Percentiles rank a stretch among this genome's conserved stretches.
Evolutionary conservation across 2,329 filamentous ascomycete genomes (phyloP).

Genomic region (Ceratocystis albifundus): DNA sequence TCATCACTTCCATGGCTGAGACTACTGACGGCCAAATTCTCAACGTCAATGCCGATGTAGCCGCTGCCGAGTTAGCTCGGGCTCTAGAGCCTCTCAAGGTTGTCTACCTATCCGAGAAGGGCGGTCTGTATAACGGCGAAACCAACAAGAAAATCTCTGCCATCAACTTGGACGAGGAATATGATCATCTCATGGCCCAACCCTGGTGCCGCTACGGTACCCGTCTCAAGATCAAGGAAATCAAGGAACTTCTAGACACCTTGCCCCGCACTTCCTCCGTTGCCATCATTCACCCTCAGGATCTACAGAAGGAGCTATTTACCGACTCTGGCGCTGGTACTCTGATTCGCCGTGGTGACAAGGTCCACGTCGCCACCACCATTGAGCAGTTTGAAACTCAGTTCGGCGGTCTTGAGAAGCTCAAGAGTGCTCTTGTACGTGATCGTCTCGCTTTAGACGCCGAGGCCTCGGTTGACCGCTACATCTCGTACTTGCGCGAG

Average conservation of each 20-base stretch:
- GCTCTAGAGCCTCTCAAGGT: slow-evolving; percentile 90
- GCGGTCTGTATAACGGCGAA: slow-evolving; percentile 85
- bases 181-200: slow-evolving; percentile 81
- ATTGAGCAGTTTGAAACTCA: slow-evolving; percentile 62
- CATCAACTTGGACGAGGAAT: slow-evolving; percentile 96
- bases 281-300: slow-evolving; percentile 92
- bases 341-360: slow-evolving; percentile 81
- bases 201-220: slow-evolving; percentile 94
- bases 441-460: slow-evolving; percentile 75
- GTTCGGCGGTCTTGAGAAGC: slow-evolving; percentile 41
- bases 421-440: slow-evolving; percentile 72
- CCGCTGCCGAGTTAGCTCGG: slow-evolving; percentile 82
- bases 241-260: slow-evolving; percentile 81
- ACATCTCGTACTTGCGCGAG: slow-evolving; percentile 64
- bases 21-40: slow-evolving; percentile 81
- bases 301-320: slow-evolving; percentile 92
- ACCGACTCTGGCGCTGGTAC: slow-evolving; percentile 93
- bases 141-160: slow-evolving; percentile 91
- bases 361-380: slow-evolving; percentile 62
- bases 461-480: slow-evolving; percentile 72
- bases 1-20: slow-evolving; percentile 94
- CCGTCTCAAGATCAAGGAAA: slow-evolving; percentile 92
- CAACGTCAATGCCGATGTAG: slow-evolving; percentile 96
- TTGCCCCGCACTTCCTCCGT: slow-evolving; percentile 88
- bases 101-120: slow-evolving; percentile 97